Evolutionary conservation across 2,329 filamentous ascomycete genomes (phyloP), one percentile per base, ranked within the genome.

Genomic region (Domatiomyces catenatus): DNA sequence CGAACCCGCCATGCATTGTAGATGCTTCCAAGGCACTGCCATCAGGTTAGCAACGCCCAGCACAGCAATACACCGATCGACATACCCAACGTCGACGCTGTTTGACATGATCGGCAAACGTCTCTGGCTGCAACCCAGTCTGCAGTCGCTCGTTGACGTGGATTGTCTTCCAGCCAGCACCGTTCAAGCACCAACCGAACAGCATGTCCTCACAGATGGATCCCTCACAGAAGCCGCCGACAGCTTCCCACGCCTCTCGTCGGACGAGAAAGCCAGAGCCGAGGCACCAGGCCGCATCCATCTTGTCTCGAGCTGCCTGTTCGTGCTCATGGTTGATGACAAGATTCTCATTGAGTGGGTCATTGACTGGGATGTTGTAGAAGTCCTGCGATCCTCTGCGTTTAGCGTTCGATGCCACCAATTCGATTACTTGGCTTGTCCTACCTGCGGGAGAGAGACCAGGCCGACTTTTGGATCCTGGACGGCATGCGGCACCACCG

Each of bases 21-120:
- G 24, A 58, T 52, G 44, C 55, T 52, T 7, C 56, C 56, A 32
- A 51, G 53, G 52, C 52, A 57, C 55, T 57, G 46, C 19, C 19
- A 19, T 47, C 32, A 18, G 42, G 49, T 56, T 45, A 56, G 50
- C 50, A 42, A n/a, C 47, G 39, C 8, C 20, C 26, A 10, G n/a
- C 17, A 42, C 32, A 39, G n/a, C n/a, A 1, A 61, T 79, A 73
- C 6, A 78, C 68, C 0, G 75, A 76, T 49, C 61, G 57, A 47
- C 52, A 49, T 48, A 60, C 55, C 66, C 66, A 69, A 48, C 67
- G 58, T 47, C 61, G 62, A n/a, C 63, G 59, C 53, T 69, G 67
- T 8, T 66, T 64, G 17, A 67, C 56, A 51, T 69, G 66, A 1
- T 61, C 63, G 10, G 61, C 54, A 18, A 67, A 55, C 3, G 64